Conservation (phyloP, 2,329 filamentous ascomycete species). For the Beauveria bassiana region DNA sequence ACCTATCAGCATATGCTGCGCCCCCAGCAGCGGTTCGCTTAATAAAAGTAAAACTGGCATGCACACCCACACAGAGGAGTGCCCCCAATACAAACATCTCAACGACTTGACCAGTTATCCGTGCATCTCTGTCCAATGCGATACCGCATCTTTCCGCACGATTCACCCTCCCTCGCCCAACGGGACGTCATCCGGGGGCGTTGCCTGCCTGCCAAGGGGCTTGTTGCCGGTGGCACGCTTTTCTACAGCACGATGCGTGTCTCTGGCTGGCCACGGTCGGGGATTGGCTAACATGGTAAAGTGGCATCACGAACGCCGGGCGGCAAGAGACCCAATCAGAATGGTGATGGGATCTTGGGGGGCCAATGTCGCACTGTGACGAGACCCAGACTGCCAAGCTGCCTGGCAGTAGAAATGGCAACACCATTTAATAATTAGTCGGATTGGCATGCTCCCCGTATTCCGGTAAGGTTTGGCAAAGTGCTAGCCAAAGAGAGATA, state of each 20-base stretch:
- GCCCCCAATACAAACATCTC: background rate
- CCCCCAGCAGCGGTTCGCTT: too few species aligned
- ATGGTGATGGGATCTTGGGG: background rate
- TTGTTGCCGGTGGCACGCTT: background rate
- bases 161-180: background rate
- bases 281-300: background rate
- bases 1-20: background rate
- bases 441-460: background rate
- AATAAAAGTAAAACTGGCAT: background rate
- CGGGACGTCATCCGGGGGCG: background rate
- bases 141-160: background rate
- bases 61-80: background rate
- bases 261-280: conserved; percentile 1
- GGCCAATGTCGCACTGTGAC: background rate
- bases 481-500: background rate
- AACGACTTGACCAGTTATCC: background rate
- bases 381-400: background rate
- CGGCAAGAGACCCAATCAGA: conserved; percentile 11
- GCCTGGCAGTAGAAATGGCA: background rate
- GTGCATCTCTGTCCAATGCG: background rate
- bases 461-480: background rate
- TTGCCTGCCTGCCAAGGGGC: background rate
- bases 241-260: background rate
- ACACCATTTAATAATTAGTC: background rate
- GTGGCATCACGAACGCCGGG: conserved; percentile 2